Percentiles rank a stretch among this genome's conserved stretches.
Conservation (phyloP, 176 grass and related monocot species). For the Triticum dicoccoides region DNA sequence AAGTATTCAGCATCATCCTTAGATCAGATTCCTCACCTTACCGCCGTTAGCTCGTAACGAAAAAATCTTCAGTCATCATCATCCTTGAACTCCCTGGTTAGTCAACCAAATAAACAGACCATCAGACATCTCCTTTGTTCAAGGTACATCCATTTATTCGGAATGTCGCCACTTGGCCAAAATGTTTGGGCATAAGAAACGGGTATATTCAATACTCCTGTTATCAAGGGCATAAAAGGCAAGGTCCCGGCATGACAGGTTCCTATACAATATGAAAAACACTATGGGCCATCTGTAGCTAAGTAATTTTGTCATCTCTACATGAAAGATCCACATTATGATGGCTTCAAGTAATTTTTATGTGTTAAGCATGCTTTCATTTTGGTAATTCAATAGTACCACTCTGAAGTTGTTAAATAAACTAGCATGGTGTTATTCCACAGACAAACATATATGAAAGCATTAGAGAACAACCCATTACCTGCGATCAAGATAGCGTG, state of each 20-base stretch:
- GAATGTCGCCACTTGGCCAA: neutral
- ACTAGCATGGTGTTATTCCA: neutral
- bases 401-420: neutral
- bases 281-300: neutral
- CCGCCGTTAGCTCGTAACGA: neutral
- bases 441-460: neutral
- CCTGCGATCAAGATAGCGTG: slow-evolving; percentile 98
- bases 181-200: neutral
- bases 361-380: neutral
- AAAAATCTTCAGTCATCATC: slow-evolving; percentile 24
- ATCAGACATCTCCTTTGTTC: neutral
- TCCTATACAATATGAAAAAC: neutral
- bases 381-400: neutral
- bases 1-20: neutral
- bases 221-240: neutral
- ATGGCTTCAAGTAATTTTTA: slow-evolving; percentile 1
- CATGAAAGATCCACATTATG: neutral
- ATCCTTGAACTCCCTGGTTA: slow-evolving; percentile 40
- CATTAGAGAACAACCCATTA: slow-evolving; percentile 23
- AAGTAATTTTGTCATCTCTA: neutral
- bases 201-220: neutral
- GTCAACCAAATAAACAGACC: neutral
- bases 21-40: slow-evolving; percentile 10
- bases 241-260: neutral
- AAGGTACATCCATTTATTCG: neutral